phyloP scores from a whole-genome alignment of 345 rosid genomes.

The Acer saccharum region DNA sequence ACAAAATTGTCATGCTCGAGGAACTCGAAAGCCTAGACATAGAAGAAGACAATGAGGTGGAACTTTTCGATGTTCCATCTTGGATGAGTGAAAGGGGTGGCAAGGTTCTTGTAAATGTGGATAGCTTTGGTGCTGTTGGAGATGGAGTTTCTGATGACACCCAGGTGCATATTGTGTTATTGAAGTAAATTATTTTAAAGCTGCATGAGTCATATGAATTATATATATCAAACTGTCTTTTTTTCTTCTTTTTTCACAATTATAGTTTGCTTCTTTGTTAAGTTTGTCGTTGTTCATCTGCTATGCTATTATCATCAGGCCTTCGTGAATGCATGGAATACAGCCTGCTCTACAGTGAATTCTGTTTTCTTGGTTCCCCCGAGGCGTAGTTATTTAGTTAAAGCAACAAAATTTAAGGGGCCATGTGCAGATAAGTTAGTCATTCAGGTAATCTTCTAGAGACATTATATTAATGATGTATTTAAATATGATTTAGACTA shows the following conservation, averaged over 20 bases:
- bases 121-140: slow-evolving; percentile 89
- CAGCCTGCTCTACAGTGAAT: slow-evolving; percentile 64
- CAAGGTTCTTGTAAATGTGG: slow-evolving; percentile 85
- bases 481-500: not conserved
- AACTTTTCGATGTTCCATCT: slow-evolving; percentile 40
- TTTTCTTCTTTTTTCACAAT: not conserved
- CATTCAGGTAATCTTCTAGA: slow-evolving; percentile 62
- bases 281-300: slow-evolving; percentile 5
- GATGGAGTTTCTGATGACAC: slow-evolving; percentile 94
- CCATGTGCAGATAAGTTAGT: slow-evolving; percentile 75
- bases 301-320: slow-evolving; percentile 47
- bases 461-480: not conserved
- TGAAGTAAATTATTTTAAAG: not conserved
- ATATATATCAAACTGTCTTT: not conserved
- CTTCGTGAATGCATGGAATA: slow-evolving; percentile 72
- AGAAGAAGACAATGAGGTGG: slow-evolving; percentile 51
- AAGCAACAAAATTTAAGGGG: slow-evolving; percentile 82
- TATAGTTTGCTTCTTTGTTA: not conserved
- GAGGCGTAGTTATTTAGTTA: slow-evolving; percentile 67
- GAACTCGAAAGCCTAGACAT: slow-evolving; percentile 59
- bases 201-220: not conserved
- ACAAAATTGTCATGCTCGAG: slow-evolving; percentile 48
- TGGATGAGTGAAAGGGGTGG: slow-evolving; percentile 60
- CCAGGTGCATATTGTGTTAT: slow-evolving; percentile 48
- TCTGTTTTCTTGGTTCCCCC: slow-evolving; percentile 82